phyloP scores from a whole-genome alignment of 139 green algal genomes.

The Coelastrella sp. region DNA sequence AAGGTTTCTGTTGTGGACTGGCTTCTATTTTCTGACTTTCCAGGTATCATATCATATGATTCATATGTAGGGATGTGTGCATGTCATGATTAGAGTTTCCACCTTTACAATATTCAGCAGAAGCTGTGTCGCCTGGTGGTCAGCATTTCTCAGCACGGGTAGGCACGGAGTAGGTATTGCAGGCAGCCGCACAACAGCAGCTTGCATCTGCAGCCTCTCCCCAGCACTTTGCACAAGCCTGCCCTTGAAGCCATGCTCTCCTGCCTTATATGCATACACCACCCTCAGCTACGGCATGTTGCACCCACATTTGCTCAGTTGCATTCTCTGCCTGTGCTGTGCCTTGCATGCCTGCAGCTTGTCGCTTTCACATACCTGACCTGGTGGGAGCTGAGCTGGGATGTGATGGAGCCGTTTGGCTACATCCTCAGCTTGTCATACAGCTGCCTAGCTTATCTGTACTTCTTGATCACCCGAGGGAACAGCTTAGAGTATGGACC shows the following conservation, averaged over 20 bases:
- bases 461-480: conserved; percentile 41
- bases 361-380: conserved; percentile 50
- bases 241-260: no score
- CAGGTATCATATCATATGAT: no score
- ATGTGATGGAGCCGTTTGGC: conserved; percentile 63
- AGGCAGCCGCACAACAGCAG: no score
- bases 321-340: neutral
- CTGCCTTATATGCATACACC: neutral
- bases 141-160: no score
- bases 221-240: no score
- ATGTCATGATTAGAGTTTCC: no score
- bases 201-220: no score
- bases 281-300: neutral
- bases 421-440: conserved; percentile 45
- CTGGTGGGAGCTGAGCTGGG: conserved; percentile 56
- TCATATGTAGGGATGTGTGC: neutral
- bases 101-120: no score
- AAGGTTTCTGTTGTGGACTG: conserved; percentile 24
- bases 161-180: no score
- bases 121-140: no score
- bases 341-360: conserved; percentile 18
- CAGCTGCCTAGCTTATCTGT: conserved; percentile 44
- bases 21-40: neutral
- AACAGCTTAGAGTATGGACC: conserved; percentile 32
- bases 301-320: neutral